A percentile compares a stretch with the other conserved stretches of the same genome.
Conservation (phyloP, 2,329 filamentous ascomycete genomes). For the Thermochaetoides dissita region DNA sequence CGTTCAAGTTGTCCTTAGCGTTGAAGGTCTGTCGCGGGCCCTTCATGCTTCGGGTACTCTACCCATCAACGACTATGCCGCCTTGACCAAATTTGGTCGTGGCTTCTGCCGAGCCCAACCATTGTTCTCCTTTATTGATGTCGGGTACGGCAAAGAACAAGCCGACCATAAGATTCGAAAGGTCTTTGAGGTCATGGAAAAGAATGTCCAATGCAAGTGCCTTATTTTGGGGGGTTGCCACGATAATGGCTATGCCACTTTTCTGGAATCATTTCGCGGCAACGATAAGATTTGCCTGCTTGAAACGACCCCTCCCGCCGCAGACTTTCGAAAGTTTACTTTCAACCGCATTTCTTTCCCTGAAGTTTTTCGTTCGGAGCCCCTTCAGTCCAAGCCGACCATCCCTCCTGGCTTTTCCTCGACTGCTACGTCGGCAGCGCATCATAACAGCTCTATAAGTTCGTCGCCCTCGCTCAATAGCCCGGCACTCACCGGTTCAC, state of each 20-base stretch:
- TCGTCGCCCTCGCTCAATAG: slow-evolving; percentile 1
- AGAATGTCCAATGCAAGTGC: slow-evolving; percentile 19
- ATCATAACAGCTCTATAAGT: not conserved
- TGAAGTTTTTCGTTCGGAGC: slow-evolving; percentile 20
- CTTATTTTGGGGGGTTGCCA: slow-evolving; percentile 22
- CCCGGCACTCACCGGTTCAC: slow-evolving; percentile 1
- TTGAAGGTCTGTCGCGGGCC: slow-evolving; percentile 20
- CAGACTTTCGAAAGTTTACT: slow-evolving; percentile 19
- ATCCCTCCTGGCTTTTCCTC: not conserved
- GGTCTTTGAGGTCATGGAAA: slow-evolving; percentile 22
- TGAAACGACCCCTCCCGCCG: slow-evolving; percentile 19
- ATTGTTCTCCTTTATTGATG: slow-evolving; percentile 23
- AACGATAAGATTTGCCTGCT: slow-evolving; percentile 21
- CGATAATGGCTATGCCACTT: slow-evolving; percentile 23
- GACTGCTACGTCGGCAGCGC: not conserved
- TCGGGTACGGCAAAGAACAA: slow-evolving; percentile 22
- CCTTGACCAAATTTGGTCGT: slow-evolving; percentile 20
- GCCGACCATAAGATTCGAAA: slow-evolving; percentile 23
- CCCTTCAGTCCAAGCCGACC: slow-evolving; percentile 6
- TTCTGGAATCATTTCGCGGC: slow-evolving; percentile 20
- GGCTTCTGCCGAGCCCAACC: slow-evolving; percentile 22
- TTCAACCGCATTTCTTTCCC: slow-evolving; percentile 18
- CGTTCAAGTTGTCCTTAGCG: slow-evolving; percentile 21
- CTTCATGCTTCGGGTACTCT: slow-evolving; percentile 18
- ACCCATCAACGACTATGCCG: slow-evolving; percentile 10